Percentiles rank a stretch among this genome's conserved stretches.
These are phyloP conservation scores for Suhomyces coccinellae DNA, from an alignment of 1,139 yeast species.

Conservation along the genomic window DNA sequence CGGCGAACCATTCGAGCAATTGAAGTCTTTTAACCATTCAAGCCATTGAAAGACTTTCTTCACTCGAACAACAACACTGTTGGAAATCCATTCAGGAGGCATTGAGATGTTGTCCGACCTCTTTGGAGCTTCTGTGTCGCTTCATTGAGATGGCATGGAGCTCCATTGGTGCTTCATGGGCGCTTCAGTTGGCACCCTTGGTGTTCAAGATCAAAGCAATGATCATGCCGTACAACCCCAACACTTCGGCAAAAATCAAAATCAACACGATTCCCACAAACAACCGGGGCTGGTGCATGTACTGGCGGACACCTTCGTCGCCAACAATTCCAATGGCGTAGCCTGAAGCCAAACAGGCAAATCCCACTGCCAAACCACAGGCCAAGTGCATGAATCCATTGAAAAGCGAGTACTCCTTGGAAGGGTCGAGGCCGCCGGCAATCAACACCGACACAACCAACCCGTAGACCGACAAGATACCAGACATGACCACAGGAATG, in stretches of 20 bases:
- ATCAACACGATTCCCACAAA: slow-evolving; percentile 94
- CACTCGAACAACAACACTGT: no score
- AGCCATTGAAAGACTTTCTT: no score
- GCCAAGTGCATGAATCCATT: slow-evolving; percentile 97
- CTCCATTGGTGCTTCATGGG: no score
- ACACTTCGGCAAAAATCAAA: slow-evolving; percentile 95
- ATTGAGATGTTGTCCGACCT: no score
- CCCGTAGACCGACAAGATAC: slow-evolving; percentile 95
- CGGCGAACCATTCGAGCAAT: no score
- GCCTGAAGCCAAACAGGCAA: slow-evolving; percentile 96
- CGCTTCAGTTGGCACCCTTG: slow-evolving; percentile 56
- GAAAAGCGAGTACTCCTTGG: slow-evolving; percentile 76
- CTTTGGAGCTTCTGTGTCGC: no score
- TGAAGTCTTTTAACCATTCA: no score
- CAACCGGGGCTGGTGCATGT: slow-evolving; percentile 94
- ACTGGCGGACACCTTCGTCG: slow-evolving; percentile 96
- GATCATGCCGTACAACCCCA: slow-evolving; percentile 94
- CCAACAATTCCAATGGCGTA: slow-evolving; percentile 99
- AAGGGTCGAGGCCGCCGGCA: slow-evolving; percentile 86
- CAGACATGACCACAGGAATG: slow-evolving; percentile 97
- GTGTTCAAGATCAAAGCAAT: slow-evolving; percentile 89
- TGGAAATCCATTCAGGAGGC: no score
- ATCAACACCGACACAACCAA: slow-evolving; percentile 93
- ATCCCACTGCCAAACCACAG: slow-evolving; percentile 93
- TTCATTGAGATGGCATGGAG: no score